Evolutionary conservation across 345 rosid species (phyloP).

Genomic region (Turnera subulata): DNA sequence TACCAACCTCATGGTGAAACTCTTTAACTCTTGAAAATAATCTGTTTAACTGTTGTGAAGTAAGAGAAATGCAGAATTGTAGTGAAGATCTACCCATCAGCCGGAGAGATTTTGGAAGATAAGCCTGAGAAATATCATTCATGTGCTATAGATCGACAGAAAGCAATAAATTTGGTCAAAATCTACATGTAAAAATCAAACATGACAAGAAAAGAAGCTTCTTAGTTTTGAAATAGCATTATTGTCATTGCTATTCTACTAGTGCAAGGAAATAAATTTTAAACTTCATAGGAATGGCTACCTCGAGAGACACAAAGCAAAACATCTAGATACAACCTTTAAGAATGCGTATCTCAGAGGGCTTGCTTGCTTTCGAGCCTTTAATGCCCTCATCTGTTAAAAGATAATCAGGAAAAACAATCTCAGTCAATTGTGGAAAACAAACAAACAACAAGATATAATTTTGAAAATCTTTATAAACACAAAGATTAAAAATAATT

Average conservation of each 20-base stretch:
- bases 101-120: slow-evolving; percentile 31
- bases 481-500: slow-evolving; percentile 5
- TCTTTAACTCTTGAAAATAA: slow-evolving; percentile 41
- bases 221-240: not conserved
- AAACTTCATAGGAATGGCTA: not conserved
- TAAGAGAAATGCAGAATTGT: slow-evolving; percentile 28
- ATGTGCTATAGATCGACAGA: slow-evolving; percentile 32
- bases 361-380: slow-evolving; percentile 30
- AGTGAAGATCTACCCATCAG: slow-evolving; percentile 27
- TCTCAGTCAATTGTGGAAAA: not conserved
- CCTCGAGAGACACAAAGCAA: not conserved
- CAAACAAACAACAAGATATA: not conserved
- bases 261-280: not conserved
- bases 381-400: slow-evolving; percentile 39
- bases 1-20: slow-evolving; percentile 75
- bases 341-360: slow-evolving; percentile 43
- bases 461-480: not conserved
- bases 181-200: slow-evolving; percentile 1
- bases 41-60: slow-evolving; percentile 32
- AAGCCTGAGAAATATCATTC: slow-evolving; percentile 28
- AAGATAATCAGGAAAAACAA: not conserved
- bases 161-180: slow-evolving; percentile 14
- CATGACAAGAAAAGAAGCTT: not conserved
- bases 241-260: not conserved
- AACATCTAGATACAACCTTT: slow-evolving; percentile 36